These are phyloP conservation scores for Eimeria falciformis DNA, from an alignment of 169 alveolate genomes.

Conservation along the genomic window DNA sequence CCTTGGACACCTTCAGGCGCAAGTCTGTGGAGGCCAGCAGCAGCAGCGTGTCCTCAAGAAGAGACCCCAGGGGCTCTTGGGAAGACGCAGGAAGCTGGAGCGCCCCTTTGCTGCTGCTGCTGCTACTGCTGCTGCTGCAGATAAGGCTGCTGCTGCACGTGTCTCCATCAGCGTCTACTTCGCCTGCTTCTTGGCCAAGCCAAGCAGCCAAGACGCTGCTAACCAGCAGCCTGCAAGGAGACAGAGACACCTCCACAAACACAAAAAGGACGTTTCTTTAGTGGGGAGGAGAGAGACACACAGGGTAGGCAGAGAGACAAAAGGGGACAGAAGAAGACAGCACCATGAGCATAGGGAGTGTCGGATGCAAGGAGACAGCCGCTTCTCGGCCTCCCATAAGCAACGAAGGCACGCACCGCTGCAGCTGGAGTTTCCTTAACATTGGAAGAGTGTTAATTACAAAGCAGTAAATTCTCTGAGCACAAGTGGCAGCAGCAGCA, in stretches of 20 bases:
- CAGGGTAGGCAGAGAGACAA: too few relatives aligned
- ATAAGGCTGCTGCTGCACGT: slow-evolving; percentile 12
- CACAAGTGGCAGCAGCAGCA: neutral
- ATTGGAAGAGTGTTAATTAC: slow-evolving; percentile 14
- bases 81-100: slow-evolving; percentile 28
- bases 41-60: slow-evolving; percentile 47
- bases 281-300: too few relatives aligned
- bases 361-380: too few relatives aligned
- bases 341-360: too few relatives aligned
- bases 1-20: neutral
- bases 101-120: neutral
- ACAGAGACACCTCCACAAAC: neutral
- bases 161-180: slow-evolving; percentile 5
- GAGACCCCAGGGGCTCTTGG: slow-evolving; percentile 36
- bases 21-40: slow-evolving; percentile 54
- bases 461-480: slow-evolving; percentile 41
- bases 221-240: slow-evolving; percentile 41
- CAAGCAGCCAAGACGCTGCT: slow-evolving; percentile 37
- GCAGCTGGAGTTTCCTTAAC: slow-evolving; percentile 44
- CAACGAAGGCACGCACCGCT: neutral
- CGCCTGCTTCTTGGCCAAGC: slow-evolving; percentile 20
- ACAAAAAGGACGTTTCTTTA: too few relatives aligned
- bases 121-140: neutral
- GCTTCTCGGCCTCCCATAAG: neutral
- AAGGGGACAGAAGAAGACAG: too few relatives aligned